phyloP scores from a whole-genome alignment of 176 grass and related monocot species.

The Thinopyrum elongatum region DNA sequence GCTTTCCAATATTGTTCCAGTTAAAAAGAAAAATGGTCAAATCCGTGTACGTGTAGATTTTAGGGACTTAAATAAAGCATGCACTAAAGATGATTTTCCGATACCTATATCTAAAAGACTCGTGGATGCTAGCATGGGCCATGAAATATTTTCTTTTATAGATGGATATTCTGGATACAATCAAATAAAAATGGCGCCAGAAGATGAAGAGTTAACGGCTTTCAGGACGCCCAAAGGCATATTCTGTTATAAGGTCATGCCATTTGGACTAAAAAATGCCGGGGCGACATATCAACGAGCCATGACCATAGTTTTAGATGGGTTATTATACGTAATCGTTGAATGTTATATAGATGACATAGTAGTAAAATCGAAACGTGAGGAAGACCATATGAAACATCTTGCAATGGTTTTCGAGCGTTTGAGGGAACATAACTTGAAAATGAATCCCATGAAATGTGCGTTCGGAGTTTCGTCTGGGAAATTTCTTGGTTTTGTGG shows the following conservation, averaged over 20 bases:
- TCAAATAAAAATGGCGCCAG: no score
- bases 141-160: no score
- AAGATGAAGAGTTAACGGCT: background rate
- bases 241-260: no score
- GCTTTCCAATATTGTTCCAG: background rate
- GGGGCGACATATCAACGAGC: no score
- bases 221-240: background rate
- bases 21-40: no score
- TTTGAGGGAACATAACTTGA: background rate
- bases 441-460: background rate
- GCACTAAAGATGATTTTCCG: no score
- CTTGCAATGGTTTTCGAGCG: background rate
- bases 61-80: no score
- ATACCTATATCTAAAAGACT: background rate
- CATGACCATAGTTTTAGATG: no score
- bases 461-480: background rate
- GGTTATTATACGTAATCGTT: background rate
- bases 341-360: constrained; percentile 15
- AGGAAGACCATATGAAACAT: background rate
- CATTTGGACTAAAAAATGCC: no score
- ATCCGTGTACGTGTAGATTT: no score
- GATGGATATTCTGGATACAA: no score
- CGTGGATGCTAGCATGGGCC: no score
- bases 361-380: background rate
- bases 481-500: constrained; percentile 1